Base-by-base conservation (phyloP, 768 basidiomycete genomes). In the Lactarius psammicola region DNA sequence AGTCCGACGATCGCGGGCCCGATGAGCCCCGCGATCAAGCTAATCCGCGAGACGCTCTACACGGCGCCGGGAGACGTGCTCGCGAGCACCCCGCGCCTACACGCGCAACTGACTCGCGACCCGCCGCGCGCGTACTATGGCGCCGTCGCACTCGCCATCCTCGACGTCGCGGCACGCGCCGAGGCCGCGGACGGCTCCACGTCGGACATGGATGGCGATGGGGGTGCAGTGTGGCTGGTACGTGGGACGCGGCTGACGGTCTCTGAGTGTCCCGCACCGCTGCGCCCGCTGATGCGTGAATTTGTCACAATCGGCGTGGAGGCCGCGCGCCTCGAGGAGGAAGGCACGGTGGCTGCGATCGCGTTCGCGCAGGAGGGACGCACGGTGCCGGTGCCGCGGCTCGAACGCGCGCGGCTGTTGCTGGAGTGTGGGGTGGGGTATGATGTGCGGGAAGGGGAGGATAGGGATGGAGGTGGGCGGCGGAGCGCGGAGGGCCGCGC, bases 11-110 rank as follows among this genome's bases (percentile, higher is more conserved):
- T 77, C 60, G 72, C 75, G 51, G 76, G 78, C 70, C 69, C 76
- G 66, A 73, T 73, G 18, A 77, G 82, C 26, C 84, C 89, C 0
- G 87, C 85, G 0, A 88, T 94, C 68, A 84, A 87, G 62, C 80
- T 89, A 72, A 94, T 95, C 65, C 88, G 93, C 31, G 92, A 95
- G 75, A 93, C 92, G 0, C 82, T 95, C 20, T 95, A 94, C 74
- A 90, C 92, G 0, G 84, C 90, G 2, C 80, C 94, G 3, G 91
- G 82, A 0, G 90, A 91, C 68, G 85, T 83, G 0, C 80, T 94
- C 54, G 82, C 86, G 58, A 78, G 78, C 5, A 81, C 79, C 13
- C 80, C 83, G 0, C 78, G 81, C 3, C 81, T 94, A 6, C 82
- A 83, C 3, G 63, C 71, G 0, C 80, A 89, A 10, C 82, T 94